Evolutionary conservation across 257 asterid genomes (phyloP), one percentile per base, ranked within the genome.

Genomic region (Handroanthus guayacan): DNA sequence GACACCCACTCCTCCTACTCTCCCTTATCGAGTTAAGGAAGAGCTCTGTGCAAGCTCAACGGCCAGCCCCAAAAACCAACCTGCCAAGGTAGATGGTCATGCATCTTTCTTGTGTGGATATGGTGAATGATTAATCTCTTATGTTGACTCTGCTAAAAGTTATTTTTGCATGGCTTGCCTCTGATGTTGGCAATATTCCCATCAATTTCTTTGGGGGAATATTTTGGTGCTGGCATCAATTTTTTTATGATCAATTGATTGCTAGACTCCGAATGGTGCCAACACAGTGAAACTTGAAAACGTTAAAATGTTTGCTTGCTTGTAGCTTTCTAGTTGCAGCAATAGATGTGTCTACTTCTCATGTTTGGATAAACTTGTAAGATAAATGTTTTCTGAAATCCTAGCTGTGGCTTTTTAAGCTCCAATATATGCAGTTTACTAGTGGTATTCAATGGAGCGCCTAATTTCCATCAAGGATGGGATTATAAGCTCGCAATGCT

Each of bases 11-110:
- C 88, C 91, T 14, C 81, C 90, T 17, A 78, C 87, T 74, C 85
- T 92, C 9, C 90, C 92, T 9, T 75, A 82, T 78, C 89, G 86
- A 2, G 85, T 90, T 65, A 92, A 91, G 86, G 98, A 92, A 80
- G 97, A 90, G 80, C 77, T 89, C 76, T 82, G 89, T 61, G 88
- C 94, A 2, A 88, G 89, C 83, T 91, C 98, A 2, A 74, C 93
- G 9, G 79, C 96, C 43, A 91, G 95, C 81, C 96, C 98, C 57
- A 87, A 90, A 71, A 90, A 90, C 78, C 98, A 92, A 55, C 94
- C 98, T 72, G 96, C 96, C 9, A 92, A 88, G 96, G 98, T 92
- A 63, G 20, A 64, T 38, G 38, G 38, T 44, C 41, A 2, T 54
- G 67, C 51, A 18, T 60, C 8, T 9, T 41, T 37, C 51, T 57